Percentiles rank a stretch among this genome's conserved stretches.
These are phyloP conservation scores for Dendryphion nanum DNA, from an alignment of 2,329 filamentous ascomycete genomes.

Conservation along the genomic window DNA sequence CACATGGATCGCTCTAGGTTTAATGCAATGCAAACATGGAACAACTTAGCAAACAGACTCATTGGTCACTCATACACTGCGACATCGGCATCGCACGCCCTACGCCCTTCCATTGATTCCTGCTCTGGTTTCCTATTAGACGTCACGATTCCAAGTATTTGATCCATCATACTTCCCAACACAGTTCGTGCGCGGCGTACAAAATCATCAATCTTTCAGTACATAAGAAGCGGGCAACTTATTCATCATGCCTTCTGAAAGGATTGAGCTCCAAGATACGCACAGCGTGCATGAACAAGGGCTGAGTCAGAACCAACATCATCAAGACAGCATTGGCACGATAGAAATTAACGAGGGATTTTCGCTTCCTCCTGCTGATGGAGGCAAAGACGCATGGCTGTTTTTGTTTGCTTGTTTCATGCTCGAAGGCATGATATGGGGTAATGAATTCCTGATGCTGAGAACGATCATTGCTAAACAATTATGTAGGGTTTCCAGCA, in stretches of 20 bases:
- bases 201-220: too few species aligned
- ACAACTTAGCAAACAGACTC: too few species aligned
- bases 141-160: too few species aligned
- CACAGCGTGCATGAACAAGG: neutral
- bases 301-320: too few species aligned
- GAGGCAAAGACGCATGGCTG: constrained; percentile 51
- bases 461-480: neutral
- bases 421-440: constrained; percentile 52
- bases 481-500: constrained; percentile 9
- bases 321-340: neutral
- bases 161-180: too few species aligned
- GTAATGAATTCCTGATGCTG: constrained; percentile 6
- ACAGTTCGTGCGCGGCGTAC: too few species aligned
- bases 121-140: too few species aligned
- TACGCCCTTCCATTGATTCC: too few species aligned
- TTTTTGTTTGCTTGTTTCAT: constrained; percentile 52
- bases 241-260: neutral
- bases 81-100: too few species aligned
- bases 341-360: constrained; percentile 5
- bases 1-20: too few species aligned
- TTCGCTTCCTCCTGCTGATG: constrained; percentile 44
- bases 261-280: neutral
- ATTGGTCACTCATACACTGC: too few species aligned
- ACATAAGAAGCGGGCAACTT: neutral
- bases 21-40: too few species aligned